Evolutionary conservation across 306 rosid genomes (phyloP), one percentile per base, ranked within the genome.

Genomic region (Lablab purpureus): DNA sequence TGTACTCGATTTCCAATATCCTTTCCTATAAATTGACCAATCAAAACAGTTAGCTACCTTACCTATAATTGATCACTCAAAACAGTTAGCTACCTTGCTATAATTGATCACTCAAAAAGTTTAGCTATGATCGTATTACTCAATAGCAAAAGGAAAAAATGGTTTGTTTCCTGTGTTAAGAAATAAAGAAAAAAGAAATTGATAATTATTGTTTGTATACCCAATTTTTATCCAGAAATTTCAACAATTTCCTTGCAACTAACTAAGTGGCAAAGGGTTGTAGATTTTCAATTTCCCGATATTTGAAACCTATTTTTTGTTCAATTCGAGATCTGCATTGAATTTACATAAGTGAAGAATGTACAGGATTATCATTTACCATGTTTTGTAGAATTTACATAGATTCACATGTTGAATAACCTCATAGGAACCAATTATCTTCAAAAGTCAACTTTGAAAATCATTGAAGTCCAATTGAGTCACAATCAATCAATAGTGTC

Each of bases 1-100:
- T 76, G 78, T 91, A 95, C 81, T 93, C 96, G 12, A 93, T 89
- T 81, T 95, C 99, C 92, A 95, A 82, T 76, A 78, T 74, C 56
- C 83, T 90, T 78, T 95, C 99, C 99, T 94, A 87, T 2, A 83
- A 40, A 77, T 71, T 56, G 58, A 68, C 55, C 63, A 58, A 47
- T 51, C 49, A 72, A 47, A 37, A 8, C 63, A 15, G 19, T 75
- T 75, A 79, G 74, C 27, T 56, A 47, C 49, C 4, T 43, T 43
- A 11, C 49, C 5, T 2, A 43, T 43, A 37, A 9, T 37, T 37
- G 43, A 46, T 46, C n/a, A 52, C 67, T 62, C 45, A 74, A 50
- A 43, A 10, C 43, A 21, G 23, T 76, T 83, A 86, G 71, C 40
- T 50, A 66, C 1, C 40, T 32, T 32, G 4, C 36, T 7, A 32